Conservation (phyloP, 352 stramenopile genomes). For the Globisporangium recalcitrans region DNA sequence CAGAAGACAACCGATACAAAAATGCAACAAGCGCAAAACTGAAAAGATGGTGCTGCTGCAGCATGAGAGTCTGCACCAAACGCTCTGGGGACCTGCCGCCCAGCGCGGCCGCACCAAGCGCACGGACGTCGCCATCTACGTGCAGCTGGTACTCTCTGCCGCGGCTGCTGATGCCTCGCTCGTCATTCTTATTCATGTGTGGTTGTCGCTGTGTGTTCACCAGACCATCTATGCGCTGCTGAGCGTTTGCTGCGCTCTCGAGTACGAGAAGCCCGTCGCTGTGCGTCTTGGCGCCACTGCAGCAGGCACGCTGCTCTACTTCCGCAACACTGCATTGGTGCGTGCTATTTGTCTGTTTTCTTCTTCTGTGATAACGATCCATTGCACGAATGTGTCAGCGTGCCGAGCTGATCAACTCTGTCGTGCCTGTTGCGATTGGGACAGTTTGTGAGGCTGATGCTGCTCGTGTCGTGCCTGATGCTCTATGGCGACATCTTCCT, state of each 20-base stretch:
- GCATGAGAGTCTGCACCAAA: conserved; percentile 53
- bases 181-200: neutral
- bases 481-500: conserved; percentile 57
- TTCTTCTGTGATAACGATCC: too few species aligned
- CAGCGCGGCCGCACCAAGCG: conserved; percentile 35
- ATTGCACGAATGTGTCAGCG: neutral
- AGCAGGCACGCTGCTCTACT: conserved; percentile 43
- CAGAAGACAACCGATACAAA: too few species aligned
- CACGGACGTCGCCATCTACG: conserved; percentile 38
- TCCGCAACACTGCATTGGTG: conserved; percentile 57
- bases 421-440: neutral
- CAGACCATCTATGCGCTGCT: conserved; percentile 31
- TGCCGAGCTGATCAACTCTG: neutral
- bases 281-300: conserved; percentile 32
- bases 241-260: conserved; percentile 24
- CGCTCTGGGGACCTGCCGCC: conserved; percentile 47
- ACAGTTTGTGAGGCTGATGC: conserved; percentile 54
- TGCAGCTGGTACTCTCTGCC: conserved; percentile 32
- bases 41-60: conserved; percentile 57
- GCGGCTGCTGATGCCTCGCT: neutral
- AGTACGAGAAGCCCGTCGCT: conserved; percentile 52
- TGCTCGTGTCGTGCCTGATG: conserved; percentile 48
- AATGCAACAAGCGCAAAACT: neutral
- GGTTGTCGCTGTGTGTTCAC: too few species aligned
- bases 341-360: too few species aligned